Base-by-base conservation (phyloP, 495 filamentous ascomycete species). In the Daldinia bambusicola region DNA sequence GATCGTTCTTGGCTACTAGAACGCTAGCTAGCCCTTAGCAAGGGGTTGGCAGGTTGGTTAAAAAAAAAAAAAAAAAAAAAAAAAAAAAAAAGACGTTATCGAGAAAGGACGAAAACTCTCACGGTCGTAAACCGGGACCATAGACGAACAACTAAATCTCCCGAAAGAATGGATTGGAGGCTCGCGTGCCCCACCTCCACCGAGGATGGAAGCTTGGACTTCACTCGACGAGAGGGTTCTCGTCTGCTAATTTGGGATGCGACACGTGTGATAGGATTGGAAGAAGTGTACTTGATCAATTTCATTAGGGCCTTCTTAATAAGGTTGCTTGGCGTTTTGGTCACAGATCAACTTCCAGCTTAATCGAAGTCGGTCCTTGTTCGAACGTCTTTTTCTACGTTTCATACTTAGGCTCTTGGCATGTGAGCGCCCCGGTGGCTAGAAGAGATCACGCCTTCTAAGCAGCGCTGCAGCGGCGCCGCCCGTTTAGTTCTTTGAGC, bases 341-440 rank as follows among this genome's bases (percentile, higher is more conserved):
- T 72, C 60, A 40, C 20, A 72, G 53, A 67, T 62, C 59, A 32
- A 6, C 61, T 37, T 63, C 50, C 37, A 64, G 34, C 48, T 63
- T 43, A 72, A 30, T 59, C 55, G 70, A 66, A 66, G 60, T 65
- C 61, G 60, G 61, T 45, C 63, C 55, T 57, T 52, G 52, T 63
- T 61, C 61, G 52, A 61, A 61, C 32, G 26, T 36, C 56, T 48
- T 60, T 38, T 65, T 53, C 65, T 41, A 16, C 43, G 70, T 72
- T 72, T 72, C 70, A 72, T 6, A 41, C 69, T 69, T 55, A 72
- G 65, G 40, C 61, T 56, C 43, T 51, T 50, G 61, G 51, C 18
- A 16, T 53, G 53, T 45, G 41, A 16, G 2, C 30, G 13, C 22
- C 8, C 50, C 26, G 22, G 30, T 64, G n/a, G 36, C 65, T 61